Base-by-base conservation (phyloP, 176 grass and related monocot genomes). In the Phragmites australis region DNA sequence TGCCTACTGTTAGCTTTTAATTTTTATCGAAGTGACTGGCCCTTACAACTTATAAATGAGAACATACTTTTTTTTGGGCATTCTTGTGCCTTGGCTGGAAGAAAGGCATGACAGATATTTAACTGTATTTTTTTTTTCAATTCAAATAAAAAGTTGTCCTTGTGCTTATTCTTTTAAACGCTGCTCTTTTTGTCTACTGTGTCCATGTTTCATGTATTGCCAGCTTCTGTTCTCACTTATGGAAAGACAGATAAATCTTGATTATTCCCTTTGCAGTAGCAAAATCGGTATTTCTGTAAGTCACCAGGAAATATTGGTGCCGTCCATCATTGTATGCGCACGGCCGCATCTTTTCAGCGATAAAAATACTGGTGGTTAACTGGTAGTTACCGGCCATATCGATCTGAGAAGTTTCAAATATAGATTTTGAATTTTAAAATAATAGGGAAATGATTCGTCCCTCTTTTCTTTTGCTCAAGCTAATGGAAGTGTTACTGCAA, bases 1-100 rank as follows among this genome's bases (percentile, higher is more conserved):
- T 17, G 70, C 62, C 76, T 72, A 81, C 65, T 65, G 72, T 83
- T 88, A 84, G 54, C 16, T 60, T 78, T 83, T 44, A 77, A 65
- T 51, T 52, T 81, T 88, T 79, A 51, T 57, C 77, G 6, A 73
- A 68, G 37, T 72, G 67, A 79, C 73, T 56, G 26, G 1, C 30
- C 39, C 72, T 69, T 74, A 39, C 65, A 57, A 78, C 74, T 57
- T 76, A 70, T 54, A 58, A 75, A 70, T 34, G 59, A 1, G 77
- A 66, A 55, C 0, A 44, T 2, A 40, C 21, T 29, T 3, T 18
- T 68, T 68, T 81, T 77, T 77, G 29, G 21, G 13, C 76, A 72
- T 70, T 77, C 25, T 63, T 72, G 29, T 58, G 78, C 14, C 32
- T 11, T 69, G 56, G 67, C 22, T 85, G 31, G 27, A 86, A 81